These are phyloP conservation scores for Prunus mira DNA, from an alignment of 306 rosid genomes.

Conservation along the genomic window DNA sequence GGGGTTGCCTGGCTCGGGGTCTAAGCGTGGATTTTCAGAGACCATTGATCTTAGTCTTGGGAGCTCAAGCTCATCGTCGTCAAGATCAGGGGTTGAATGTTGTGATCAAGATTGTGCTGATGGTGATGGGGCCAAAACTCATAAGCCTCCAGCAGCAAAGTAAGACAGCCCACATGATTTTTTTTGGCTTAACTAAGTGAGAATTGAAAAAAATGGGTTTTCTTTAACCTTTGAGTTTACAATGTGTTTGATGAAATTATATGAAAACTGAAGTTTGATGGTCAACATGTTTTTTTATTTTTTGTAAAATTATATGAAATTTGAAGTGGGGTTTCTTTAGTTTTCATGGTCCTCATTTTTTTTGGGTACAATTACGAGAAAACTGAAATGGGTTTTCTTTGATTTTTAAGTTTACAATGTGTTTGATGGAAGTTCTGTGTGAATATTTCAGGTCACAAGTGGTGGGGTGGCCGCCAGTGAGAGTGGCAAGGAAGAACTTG, in stretches of 20 bases:
- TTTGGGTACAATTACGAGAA: not conserved
- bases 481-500: constrained; percentile 46
- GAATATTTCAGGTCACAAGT: constrained; percentile 36
- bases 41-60: constrained; percentile 43
- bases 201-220: not conserved
- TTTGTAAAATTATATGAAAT: too few species aligned
- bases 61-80: constrained; percentile 19
- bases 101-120: not conserved
- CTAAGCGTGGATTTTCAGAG: constrained; percentile 49
- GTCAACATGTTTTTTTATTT: too few species aligned
- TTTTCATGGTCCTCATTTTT: too few species aligned
- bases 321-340: too few species aligned
- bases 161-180: constrained; percentile 23
- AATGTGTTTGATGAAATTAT: not conserved
- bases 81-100: not conserved
- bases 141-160: constrained; percentile 34
- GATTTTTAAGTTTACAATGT: not conserved
- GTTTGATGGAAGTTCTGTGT: not conserved
- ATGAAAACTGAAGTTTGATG: not conserved
- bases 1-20: constrained; percentile 47
- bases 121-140: not conserved
- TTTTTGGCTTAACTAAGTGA: not conserved
- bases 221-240: not conserved
- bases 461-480: constrained; percentile 79
- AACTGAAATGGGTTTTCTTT: not conserved